These are phyloP conservation scores for Panellus pusillus DNA, from an alignment of 768 basidiomycete genomes.

Conservation along the genomic window DNA sequence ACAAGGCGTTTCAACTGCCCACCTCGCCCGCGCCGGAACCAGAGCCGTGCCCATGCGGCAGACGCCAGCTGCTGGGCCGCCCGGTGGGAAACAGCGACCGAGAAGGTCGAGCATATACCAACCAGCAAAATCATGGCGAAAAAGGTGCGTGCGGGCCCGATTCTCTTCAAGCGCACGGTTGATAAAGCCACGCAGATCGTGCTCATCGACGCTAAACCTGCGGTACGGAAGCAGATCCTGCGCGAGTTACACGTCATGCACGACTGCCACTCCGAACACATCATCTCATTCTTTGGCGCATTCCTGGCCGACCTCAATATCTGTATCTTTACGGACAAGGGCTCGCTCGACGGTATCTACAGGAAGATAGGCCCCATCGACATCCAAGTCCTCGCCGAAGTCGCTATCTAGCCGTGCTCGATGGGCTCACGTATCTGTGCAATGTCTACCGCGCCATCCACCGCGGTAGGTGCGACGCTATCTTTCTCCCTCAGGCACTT, in stretches of 20 bases:
- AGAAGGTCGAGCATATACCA: constrained; percentile 90
- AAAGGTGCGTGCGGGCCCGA: constrained; percentile 63
- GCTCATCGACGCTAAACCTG: constrained; percentile 93
- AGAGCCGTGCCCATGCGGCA: constrained; percentile 47
- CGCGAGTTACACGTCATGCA: constrained; percentile 99
- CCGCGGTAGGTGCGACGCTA: constrained; percentile 66
- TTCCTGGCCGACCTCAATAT: constrained; percentile 97
- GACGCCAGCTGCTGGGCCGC: constrained; percentile 47
- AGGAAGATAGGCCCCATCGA: constrained; percentile 93
- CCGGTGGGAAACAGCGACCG: constrained; percentile 71
- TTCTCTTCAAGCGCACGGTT: neutral
- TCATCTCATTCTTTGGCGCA: constrained; percentile 96
- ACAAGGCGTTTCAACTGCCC: constrained; percentile 82
- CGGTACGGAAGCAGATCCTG: constrained; percentile 95
- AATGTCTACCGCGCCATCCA: constrained; percentile 98
- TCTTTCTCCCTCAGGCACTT: neutral
- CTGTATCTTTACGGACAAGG: constrained; percentile 94
- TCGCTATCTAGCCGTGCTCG: constrained; percentile 93
- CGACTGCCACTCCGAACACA: constrained; percentile 89
- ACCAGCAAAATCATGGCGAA: constrained; percentile 96
- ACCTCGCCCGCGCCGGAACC: constrained; percentile 37
- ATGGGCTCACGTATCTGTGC: constrained; percentile 95
- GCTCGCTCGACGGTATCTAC: constrained; percentile 92
- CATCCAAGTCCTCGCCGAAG: constrained; percentile 88
- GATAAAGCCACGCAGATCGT: constrained; percentile 63